Percentiles rank a stretch among this genome's conserved stretches.
Evolutionary conservation across 192 early-diverging fungal genomes (phyloP).

Genomic region (Coemansia sp.): DNA sequence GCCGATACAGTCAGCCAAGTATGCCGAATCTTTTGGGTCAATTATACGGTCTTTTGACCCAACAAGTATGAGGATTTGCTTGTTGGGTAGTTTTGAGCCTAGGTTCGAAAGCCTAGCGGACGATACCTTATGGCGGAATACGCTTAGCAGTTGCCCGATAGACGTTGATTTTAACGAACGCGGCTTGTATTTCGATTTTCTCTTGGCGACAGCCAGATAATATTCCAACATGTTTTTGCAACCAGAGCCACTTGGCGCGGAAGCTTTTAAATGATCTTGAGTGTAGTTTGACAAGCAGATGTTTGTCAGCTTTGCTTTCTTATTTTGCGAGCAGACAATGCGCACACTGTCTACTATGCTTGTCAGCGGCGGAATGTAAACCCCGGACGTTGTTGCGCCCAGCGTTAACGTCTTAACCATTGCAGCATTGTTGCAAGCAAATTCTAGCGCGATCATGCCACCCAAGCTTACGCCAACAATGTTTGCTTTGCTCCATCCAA

Average conservation of each 20-base stretch:
- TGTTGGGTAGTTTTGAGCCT: conserved; percentile 33
- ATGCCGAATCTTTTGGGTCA: conserved; percentile 32
- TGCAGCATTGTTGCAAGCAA: conserved; percentile 60
- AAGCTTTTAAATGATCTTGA: conserved; percentile 26
- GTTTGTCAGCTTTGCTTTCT: conserved; percentile 21
- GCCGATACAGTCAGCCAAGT: conserved; percentile 45
- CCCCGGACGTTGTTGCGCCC: conserved; percentile 36
- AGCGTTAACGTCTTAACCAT: conserved; percentile 55
- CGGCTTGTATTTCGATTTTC: conserved; percentile 32
- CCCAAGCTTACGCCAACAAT: conserved; percentile 86
- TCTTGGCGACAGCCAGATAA: conserved; percentile 22
- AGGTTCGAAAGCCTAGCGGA: conserved; percentile 23
- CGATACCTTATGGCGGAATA: conserved; percentile 48
- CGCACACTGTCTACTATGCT: conserved; percentile 25
- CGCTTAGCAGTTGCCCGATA: conserved; percentile 38
- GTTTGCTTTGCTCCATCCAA: conserved; percentile 72
- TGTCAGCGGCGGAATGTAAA: conserved; percentile 30
- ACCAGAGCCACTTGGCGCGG: conserved; percentile 27
- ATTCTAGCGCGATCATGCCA: conserved; percentile 80
- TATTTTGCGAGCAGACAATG: conserved; percentile 29
- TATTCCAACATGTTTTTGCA: conserved; percentile 40
- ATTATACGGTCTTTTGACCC: conserved; percentile 47
- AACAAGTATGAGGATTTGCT: conserved; percentile 43
- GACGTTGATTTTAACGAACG: conserved; percentile 31
- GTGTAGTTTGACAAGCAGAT: conserved; percentile 37